phyloP scores from a whole-genome alignment of 306 rosid genomes.

The Gynostemma pentaphyllum region DNA sequence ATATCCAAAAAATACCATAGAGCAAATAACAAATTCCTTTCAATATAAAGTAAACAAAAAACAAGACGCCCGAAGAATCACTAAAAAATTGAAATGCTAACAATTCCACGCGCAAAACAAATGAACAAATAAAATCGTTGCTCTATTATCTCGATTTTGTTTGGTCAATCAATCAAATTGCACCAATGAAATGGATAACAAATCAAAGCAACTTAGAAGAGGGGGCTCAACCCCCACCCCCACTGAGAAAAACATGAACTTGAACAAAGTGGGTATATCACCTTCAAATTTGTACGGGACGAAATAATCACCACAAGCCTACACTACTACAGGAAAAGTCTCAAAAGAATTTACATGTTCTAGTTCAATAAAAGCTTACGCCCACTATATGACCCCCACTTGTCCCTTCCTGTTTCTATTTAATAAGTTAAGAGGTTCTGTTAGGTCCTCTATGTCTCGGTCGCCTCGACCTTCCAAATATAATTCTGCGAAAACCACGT shows the following conservation, averaged over 20 bases:
- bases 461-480: constrained; percentile 11
- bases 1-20: too few relatives aligned
- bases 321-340: constrained; percentile 18
- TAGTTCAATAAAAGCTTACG: neutral
- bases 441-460: constrained; percentile 11
- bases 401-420: constrained; percentile 3
- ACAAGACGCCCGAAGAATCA: neutral
- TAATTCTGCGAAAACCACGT: constrained; percentile 17
- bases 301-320: neutral
- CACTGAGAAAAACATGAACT: neutral
- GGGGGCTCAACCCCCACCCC: neutral
- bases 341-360: constrained; percentile 2
- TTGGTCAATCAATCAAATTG: constrained; percentile 1
- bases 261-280: constrained; percentile 7
- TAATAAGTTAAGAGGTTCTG: constrained; percentile 1
- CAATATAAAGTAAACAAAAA: neutral
- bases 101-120: neutral
- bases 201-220: neutral
- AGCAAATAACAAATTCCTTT: neutral
- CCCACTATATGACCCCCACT: constrained; percentile 9
- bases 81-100: neutral
- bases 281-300: neutral
- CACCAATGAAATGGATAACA: neutral
- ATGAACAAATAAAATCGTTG: neutral
- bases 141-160: neutral